Base-by-base conservation (phyloP, 768 basidiomycete species). In the Infundibulicybe gibba region DNA sequence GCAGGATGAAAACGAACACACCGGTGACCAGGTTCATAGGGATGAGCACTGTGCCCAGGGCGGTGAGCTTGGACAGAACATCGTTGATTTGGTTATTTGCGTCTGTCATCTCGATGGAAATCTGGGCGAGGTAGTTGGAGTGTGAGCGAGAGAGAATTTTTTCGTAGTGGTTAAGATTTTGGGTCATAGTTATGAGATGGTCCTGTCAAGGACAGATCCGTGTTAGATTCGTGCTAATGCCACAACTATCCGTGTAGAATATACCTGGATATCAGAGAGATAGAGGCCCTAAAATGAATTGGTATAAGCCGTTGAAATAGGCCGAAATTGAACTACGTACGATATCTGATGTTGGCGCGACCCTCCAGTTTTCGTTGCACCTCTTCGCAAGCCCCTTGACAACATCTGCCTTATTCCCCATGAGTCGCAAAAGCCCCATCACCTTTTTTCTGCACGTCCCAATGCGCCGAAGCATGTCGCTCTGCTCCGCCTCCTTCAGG, bases 1-100 rank as follows among this genome's bases (percentile, higher is more conserved):
- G 17, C 11, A 20, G 31, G 2, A 17, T 12, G 20, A 34, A 14
- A 34, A 21, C 32, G 16, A 10, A 59, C 74, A 25, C 46, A 84
- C 90, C 94, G 20, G 97, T 99, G 43, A 99, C 82, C 64, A 98
- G 68, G 65, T 98, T 98, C 87, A 94, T 97, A 32, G 90, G 97
- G 62, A 99, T 86, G 55, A 98, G 85, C 5, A 99, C 83, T 5
- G 97, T 99, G 78, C 97, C 97, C 40, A 99, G 78, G 6, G 97
- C 95, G 0, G 97, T 98, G 50, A 99, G 74, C 72, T 97, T 97
- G 4, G 90, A 92, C 5, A 98, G 81, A 2, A 99, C 97, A 61
- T 98, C 94, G 68, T 99, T 99, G 72, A 98, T 99, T 71, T 98
- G 94, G 66, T 99, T 99, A 70, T 99, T 99, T 35, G 97, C 97